Evolutionary conservation across 805 yeast species (phyloP), one percentile per base, ranked within the genome.

Genomic region (Wickerhamomyces alni): DNA sequence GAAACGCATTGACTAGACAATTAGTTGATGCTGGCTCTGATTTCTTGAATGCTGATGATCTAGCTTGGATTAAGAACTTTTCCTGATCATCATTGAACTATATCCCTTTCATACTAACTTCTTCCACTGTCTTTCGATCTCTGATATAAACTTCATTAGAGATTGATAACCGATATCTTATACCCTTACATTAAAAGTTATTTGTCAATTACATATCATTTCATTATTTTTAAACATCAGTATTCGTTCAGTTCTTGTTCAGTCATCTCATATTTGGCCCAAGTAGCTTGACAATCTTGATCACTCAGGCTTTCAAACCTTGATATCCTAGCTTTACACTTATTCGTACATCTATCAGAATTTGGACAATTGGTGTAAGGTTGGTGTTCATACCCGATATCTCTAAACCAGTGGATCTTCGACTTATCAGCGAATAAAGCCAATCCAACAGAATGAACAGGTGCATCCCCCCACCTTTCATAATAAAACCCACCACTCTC

Each of bases 391-490:
- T 86, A 85, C 0, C 93, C 94, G 38, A 86, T 80, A 52, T 85
- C 94, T 55, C 87, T 72, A 57, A 88, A 88, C 93, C 95, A 87
- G 55, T 87, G 96, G 28, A 87, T 70, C 39, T 73, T 69, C 8
- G 66, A 58, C 49, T 75, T 80, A 50, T 82, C 87, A 8, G 81
- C 85, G 55, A 87, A 84, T 37, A 86, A 55, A 8, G 77, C 75
- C 27, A 86, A 60, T 0, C 91, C 95, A 33, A 87, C 53, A 3
- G 88, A 77, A 57, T 86, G 93, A 2, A 87, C 93, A 0, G 95
- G 95, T 0, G 95, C 95, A 64, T 87, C 96, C 3, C 95, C 95
- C 95, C 95, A 87, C 41, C 95, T 63, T 58, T 88, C 96, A 52
- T 87, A 87, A 58, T 85, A 87, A 53, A 87, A 87, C 4, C 91